Evolutionary conservation across 2,329 filamentous ascomycete genomes (phyloP), one percentile per base, ranked within the genome.

Genomic region (Fusarium falciforme): DNA sequence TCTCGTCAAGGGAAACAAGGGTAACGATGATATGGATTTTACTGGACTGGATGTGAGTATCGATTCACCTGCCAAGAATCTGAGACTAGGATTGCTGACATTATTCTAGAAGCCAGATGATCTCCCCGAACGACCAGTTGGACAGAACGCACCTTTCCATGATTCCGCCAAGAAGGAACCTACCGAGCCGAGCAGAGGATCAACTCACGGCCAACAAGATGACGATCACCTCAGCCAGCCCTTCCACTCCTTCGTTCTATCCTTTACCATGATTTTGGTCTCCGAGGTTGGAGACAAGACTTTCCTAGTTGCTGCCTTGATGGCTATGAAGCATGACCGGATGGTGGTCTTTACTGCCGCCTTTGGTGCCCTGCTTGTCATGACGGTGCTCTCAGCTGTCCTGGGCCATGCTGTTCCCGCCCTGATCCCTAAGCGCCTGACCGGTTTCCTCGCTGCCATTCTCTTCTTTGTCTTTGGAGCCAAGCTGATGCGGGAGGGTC

Each of bases 281-380:
- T 98, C 96, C 55, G 96, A 99, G 82, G 91, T 99, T 78, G 96
- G 96, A 73, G 96, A 99, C 89, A 99, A 99, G 86, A 99, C 96
- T 0, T 99, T 99, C 86, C 89, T 99, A 49, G 94, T 99, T 25
- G 96, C 96, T 8, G 96, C 95, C 9, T 90, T 99, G 20, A 99
- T 99, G 96, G 96, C 96, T 14, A 99, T 99, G 96, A 96, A 98
- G 82, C 96, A 99, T 79, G 93, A 96, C 71, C 93, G 96, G 61
- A 86, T 98, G 73, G 89, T 98, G 14, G 96, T 99, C 71, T 99
- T 99, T 84, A 93, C 94, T 2, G 95, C 96, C 9, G 96, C 96
- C n/a, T 96, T 98, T 78, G 91, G 92, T 62, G 97, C 96, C 11
- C 88, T 99, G 54, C 90, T 98, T 68, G 90, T 93, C 81, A 99